These are phyloP conservation scores for Tothia fuscella DNA, from an alignment of 2,329 filamentous ascomycete species.

Conservation along the genomic window DNA sequence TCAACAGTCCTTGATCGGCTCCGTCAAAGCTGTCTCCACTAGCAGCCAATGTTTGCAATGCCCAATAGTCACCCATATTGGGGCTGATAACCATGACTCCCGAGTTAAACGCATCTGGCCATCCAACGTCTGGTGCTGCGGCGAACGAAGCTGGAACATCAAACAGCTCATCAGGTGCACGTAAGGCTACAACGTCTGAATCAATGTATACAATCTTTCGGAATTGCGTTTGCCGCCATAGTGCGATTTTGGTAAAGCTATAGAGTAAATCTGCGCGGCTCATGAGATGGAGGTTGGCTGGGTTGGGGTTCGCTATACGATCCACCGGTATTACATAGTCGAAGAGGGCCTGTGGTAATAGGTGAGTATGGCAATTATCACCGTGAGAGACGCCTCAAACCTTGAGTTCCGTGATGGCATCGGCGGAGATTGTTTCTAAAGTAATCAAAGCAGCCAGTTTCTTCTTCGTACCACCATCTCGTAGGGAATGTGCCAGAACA, in stretches of 20 bases:
- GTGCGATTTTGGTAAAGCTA: slow-evolving; percentile 89
- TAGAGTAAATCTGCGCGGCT: slow-evolving; percentile 79
- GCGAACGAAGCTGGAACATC: slow-evolving; percentile 48
- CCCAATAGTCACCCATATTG: slow-evolving; percentile 77
- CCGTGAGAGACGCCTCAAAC: slow-evolving; percentile 30
- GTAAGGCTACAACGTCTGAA: slow-evolving; percentile 80
- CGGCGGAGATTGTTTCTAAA: slow-evolving; percentile 61
- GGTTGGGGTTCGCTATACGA: slow-evolving; percentile 62
- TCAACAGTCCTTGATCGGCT: slow-evolving; percentile 88
- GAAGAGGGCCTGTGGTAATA: slow-evolving; percentile 58
- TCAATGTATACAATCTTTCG: slow-evolving; percentile 90
- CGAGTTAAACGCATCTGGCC: slow-evolving; percentile 98
- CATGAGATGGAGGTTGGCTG: slow-evolving; percentile 83
- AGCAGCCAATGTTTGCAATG: slow-evolving; percentile 71
- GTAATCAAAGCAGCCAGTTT: slow-evolving; percentile 79
- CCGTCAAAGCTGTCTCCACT: slow-evolving; percentile 90
- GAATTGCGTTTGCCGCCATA: slow-evolving; percentile 88
- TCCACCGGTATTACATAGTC: slow-evolving; percentile 80
- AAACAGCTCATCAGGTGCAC: slow-evolving; percentile 89
- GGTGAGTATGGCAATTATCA: slow-evolving; percentile 8
- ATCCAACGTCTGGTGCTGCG: slow-evolving; percentile 86
- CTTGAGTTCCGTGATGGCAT: slow-evolving; percentile 67
- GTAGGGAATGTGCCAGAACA: slow-evolving; percentile 86
- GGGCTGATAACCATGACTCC: slow-evolving; percentile 88
- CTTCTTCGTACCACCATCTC: slow-evolving; percentile 77